Evolutionary conservation across 1,284 basidiomycete species (phyloP), one percentile per base, ranked within the genome.

Genomic region (Anthracocystis setariae): DNA sequence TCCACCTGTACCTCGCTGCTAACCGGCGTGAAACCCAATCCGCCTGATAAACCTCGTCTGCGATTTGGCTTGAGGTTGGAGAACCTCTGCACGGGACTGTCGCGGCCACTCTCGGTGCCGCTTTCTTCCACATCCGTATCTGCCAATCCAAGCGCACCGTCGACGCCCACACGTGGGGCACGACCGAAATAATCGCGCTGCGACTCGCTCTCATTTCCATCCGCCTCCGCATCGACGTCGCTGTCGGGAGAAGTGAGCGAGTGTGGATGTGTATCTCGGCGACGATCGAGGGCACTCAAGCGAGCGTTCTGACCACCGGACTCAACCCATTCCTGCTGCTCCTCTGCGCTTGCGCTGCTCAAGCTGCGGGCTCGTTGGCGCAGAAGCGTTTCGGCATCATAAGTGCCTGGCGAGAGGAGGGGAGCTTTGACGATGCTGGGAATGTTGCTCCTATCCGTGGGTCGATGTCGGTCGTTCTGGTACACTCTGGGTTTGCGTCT

Each of bases 351-450:
- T 2, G 64, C 77, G 8, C 50, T 52, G 29, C 68, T 69, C 13
- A 69, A 48, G 20, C 64, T 73, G 8, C 77, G 50, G 17, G 75
- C 76, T 4, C 77, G 65, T 35, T 79, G 77, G 3, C 76, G 58
- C 13, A 79, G 65, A 25, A 79, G 62, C 45, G 66, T 69, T 43
- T 78, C 76, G 33, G 76, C 77, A 35, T 79, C 77, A 44, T 79
- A 79, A 5, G 77, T 70, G 13, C 77, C 77, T 0, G 76, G 76
- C 3, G 72, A 52, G 7, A 79, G 68, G 4, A 71, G 59, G 5
- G 64, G 73, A 7, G 71, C 77, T 32, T 66, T 67, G 37, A 68
- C 70, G 25, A 73, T 67, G 46, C 52, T 56, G 7, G 70, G 70
- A 8, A 56, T 54, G 39, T 65, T 67, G 46, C 51, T 63, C 24